phyloP scores from a whole-genome alignment of 75 land plant species.

The Sequoiadendron giganteum region DNA sequence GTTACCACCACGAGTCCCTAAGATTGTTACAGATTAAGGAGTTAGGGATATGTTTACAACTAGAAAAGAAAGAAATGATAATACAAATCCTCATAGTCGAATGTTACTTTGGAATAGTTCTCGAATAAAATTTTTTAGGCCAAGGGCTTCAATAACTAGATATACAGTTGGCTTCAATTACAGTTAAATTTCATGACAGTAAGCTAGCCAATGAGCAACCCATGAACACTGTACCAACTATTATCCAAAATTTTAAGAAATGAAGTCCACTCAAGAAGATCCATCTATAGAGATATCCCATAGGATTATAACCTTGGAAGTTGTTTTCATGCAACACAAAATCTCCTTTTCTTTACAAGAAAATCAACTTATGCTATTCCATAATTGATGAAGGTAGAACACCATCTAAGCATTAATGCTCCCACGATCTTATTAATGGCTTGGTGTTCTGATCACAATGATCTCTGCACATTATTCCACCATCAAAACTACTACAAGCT shows the following conservation, averaged over 20 bases:
- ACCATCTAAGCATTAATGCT: conserved; percentile 16
- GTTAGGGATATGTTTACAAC: too few relatives aligned
- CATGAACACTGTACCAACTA: neutral
- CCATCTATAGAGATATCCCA: neutral
- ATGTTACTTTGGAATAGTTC: too few relatives aligned
- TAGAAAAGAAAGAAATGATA: too few relatives aligned
- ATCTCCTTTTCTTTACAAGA: neutral
- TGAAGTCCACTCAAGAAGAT: neutral
- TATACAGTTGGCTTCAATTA: too few relatives aligned
- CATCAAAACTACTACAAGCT: conserved; percentile 84
- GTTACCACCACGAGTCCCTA: too few relatives aligned
- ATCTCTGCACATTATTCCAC: conserved; percentile 59
- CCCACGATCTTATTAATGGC: conserved; percentile 29
- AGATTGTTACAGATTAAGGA: too few relatives aligned
- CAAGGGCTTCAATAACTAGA: too few relatives aligned
- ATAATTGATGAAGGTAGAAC: neutral
- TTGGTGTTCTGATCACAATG: conserved; percentile 42
- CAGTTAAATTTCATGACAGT: too few relatives aligned
- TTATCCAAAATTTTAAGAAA: neutral
- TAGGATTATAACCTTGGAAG: neutral
- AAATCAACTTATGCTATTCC: neutral
- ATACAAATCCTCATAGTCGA: too few relatives aligned
- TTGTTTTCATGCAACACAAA: neutral
- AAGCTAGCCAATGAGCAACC: neutral
- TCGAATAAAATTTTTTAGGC: too few relatives aligned